Evolutionary conservation across 345 rosid species (phyloP), one percentile per base, ranked within the genome.

Genomic region (Erysimum cheiranthoides): DNA sequence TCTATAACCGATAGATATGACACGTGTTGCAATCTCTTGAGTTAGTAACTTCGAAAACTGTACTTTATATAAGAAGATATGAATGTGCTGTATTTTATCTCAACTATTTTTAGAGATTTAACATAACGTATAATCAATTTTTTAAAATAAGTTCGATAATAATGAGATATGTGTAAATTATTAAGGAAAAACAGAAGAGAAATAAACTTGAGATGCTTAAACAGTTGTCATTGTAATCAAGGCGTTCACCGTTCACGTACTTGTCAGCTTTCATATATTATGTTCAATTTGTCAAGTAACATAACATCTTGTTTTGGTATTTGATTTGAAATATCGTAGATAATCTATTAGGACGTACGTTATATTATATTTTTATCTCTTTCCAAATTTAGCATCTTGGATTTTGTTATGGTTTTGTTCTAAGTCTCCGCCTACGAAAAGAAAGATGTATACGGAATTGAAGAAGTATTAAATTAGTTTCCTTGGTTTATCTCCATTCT

Each of bases 161-260:
- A n/a, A n/a, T n/a, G n/a, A n/a, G n/a, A n/a, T n/a, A n/a, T n/a
- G n/a, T n/a, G n/a, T n/a, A n/a, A n/a, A n/a, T n/a, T n/a, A n/a
- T n/a, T n/a, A n/a, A n/a, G n/a, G n/a, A n/a, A 34, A 4, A 32
- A 32, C 34, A 32, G 5, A 32, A 32, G 34, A 32, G 34, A 32
- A 61, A 72, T 50, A 36, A 49, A 11, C 40, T 9, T 72, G 61
- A 56, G 45, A 27, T 50, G 50, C 10, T 61, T 4, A 50, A 61
- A 17, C 40, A 50, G 42, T 18, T 72, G 30, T 45, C 45, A 3
- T 72, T 31, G 3, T 49, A 2, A 1, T 13, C 58, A 0, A 35
- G 17, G 36, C 1, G 39, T 38, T 61, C 68, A 4, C 52, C 1
- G 39, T 38, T 61, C 68, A 4, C 52, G 46, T 21, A 10, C 51